These are phyloP conservation scores for Talaromyces ruber DNA, from an alignment of 495 filamentous ascomycete species.

Conservation along the genomic window DNA sequence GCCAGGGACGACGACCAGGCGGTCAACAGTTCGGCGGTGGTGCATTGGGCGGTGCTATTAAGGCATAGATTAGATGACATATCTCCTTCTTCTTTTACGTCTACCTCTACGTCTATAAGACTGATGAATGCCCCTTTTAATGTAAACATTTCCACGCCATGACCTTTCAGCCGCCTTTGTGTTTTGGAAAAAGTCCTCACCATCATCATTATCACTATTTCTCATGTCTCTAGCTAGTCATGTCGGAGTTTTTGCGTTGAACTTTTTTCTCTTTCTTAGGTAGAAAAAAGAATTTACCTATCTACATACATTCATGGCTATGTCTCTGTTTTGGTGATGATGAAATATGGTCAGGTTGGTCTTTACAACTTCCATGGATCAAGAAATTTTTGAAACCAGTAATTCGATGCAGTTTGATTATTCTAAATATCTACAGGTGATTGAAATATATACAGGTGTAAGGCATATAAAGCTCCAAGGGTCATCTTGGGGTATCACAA, in stretches of 20 bases:
- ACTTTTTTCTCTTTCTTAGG: background rate
- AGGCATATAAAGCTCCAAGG: no score
- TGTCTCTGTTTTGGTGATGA: background rate
- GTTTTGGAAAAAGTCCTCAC: background rate
- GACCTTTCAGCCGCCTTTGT: background rate
- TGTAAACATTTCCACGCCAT: background rate
- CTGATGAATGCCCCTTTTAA: background rate
- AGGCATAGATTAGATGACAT: slow-evolving; percentile 39
- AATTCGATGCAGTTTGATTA: no score
- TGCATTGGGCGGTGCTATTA: slow-evolving; percentile 56
- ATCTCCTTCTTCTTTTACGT: slow-evolving; percentile 12
- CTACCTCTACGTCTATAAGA: background rate
- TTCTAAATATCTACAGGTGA: no score
- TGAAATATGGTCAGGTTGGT: no score
- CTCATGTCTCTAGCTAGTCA: slow-evolving; percentile 7
- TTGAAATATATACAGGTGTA: no score
- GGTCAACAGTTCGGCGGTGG: slow-evolving; percentile 56
- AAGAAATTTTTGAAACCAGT: no score
- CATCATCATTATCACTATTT: background rate
- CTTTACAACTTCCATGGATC: no score
- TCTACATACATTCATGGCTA: background rate
- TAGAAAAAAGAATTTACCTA: background rate
- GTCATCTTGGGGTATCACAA: no score
- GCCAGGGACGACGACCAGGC: slow-evolving; percentile 42
- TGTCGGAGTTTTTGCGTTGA: slow-evolving; percentile 3